Percentiles rank a stretch among this genome's conserved stretches.
These are phyloP conservation scores for Entelexis paramagnoliae DNA, from an alignment of 1,139 yeast species.

Conservation along the genomic window DNA sequence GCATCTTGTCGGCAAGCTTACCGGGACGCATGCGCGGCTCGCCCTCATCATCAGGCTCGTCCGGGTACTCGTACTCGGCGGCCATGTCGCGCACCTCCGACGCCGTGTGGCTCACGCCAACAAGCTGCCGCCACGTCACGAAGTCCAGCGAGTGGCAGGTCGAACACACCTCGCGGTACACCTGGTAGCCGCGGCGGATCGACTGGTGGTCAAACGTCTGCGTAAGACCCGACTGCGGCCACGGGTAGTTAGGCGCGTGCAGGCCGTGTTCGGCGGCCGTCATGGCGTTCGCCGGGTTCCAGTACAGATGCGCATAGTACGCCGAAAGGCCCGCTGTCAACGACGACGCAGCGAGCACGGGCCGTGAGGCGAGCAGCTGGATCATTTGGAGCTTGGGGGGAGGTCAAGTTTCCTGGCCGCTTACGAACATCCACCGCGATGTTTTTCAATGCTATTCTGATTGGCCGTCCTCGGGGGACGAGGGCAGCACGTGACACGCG, in stretches of 20 bases:
- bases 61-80: constrained; percentile 95
- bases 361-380: constrained; percentile 27
- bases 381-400: constrained; percentile 16
- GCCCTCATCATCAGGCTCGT: constrained; percentile 99
- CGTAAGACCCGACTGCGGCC: constrained; percentile 80
- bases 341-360: constrained; percentile 28
- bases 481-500: not conserved
- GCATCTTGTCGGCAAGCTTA: constrained; percentile 90
- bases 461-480: constrained; percentile 4
- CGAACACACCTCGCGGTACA: constrained; percentile 97
- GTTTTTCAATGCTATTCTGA: constrained; percentile 7
- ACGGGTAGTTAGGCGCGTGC: constrained; percentile 84
- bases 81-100: constrained; percentile 88
- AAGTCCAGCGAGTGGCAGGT: constrained; percentile 96
- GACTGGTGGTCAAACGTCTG: constrained; percentile 92
- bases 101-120: constrained; percentile 91
- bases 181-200: constrained; percentile 98
- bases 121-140: constrained; percentile 97
- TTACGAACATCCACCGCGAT: constrained; percentile 8
- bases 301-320: constrained; percentile 19
- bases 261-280: constrained; percentile 98
- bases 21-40: constrained; percentile 98
- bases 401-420: constrained; percentile 10
- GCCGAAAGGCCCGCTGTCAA: constrained; percentile 21
- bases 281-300: constrained; percentile 69